A percentile compares a stretch with the other conserved stretches of the same genome.
These are phyloP conservation scores for Aspergillus texensis DNA, from an alignment of 2,329 filamentous ascomycete species.

Conservation along the genomic window DNA sequence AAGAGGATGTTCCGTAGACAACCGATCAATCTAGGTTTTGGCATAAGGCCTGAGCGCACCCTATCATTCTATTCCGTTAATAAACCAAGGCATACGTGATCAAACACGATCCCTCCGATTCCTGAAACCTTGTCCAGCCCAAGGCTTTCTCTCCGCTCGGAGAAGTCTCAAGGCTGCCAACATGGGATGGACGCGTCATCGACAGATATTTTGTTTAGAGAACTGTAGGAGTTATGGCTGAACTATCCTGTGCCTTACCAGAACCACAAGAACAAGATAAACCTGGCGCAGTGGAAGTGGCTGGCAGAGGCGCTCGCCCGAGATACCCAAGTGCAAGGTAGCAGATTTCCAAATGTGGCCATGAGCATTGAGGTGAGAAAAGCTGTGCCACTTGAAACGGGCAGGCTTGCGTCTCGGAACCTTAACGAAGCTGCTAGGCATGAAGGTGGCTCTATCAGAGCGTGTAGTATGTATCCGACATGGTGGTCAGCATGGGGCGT, in stretches of 20 bases:
- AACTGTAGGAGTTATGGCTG: not conserved
- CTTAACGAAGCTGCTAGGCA: not conserved
- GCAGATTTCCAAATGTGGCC: not conserved
- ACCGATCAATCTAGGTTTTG: constrained; percentile 4
- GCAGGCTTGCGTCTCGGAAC: not conserved
- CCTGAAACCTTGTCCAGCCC: not conserved
- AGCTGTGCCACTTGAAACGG: not conserved
- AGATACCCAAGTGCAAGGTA: constrained; percentile 1
- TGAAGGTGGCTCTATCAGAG: not conserved
- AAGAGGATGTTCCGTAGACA: not conserved
- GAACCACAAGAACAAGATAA: not conserved
- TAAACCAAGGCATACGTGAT: not conserved
- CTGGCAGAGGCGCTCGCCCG: not conserved
- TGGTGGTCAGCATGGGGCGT: constrained; percentile 5
- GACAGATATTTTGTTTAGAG: not conserved
- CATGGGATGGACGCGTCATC: constrained; percentile 1
- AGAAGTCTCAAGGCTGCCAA: not conserved
- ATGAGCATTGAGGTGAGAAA: not conserved
- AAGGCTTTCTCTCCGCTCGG: not conserved
- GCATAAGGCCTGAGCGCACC: constrained; percentile 3
- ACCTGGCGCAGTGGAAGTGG: not conserved
- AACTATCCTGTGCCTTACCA: not conserved
- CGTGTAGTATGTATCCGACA: constrained; percentile 3
- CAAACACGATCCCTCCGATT: not conserved
- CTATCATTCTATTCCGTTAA: not conserved